phyloP scores from a whole-genome alignment of 139 green algal species.

The Dunaliella primolecta region DNA sequence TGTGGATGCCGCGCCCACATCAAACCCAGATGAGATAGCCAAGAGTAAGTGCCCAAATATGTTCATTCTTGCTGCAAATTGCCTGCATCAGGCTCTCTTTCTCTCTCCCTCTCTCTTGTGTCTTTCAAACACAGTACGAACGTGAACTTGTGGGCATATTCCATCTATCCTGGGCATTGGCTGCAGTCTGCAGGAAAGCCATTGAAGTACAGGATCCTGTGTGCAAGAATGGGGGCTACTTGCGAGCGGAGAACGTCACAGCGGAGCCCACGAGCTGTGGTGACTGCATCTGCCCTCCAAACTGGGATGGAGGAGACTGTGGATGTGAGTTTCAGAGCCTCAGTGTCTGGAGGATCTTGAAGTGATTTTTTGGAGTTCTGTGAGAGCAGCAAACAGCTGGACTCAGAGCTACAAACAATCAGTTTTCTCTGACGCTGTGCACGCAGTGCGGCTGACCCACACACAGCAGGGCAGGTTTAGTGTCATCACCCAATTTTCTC shows the following conservation, averaged over 20 bases:
- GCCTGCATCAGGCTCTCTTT: too few species aligned
- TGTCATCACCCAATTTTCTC: too few species aligned
- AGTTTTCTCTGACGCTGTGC: too few species aligned
- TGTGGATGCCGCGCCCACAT: background rate
- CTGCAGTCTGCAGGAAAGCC: constrained; percentile 35
- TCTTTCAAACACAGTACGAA: too few species aligned
- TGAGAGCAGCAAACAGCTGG: background rate
- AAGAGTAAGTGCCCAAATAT: constrained; percentile 7
- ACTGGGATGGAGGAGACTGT: constrained; percentile 59
- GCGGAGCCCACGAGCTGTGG: constrained; percentile 41
- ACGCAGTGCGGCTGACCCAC: too few species aligned
- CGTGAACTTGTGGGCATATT: background rate
- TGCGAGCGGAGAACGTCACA: constrained; percentile 44
- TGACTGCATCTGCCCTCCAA: constrained; percentile 50
- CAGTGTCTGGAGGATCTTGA: too few species aligned
- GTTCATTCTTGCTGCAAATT: too few species aligned
- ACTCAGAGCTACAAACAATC: background rate
- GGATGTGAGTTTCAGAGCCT: constrained; percentile 31
- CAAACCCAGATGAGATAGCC: constrained; percentile 16
- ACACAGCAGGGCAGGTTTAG: too few species aligned
- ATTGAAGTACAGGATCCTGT: constrained; percentile 37
- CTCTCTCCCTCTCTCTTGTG: too few species aligned
- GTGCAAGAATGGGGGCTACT: constrained; percentile 55
- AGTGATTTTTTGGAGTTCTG: background rate
- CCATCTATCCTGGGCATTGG: background rate